phyloP scores from a whole-genome alignment of 2,329 filamentous ascomycete genomes.

The Fusarium lateritium region DNA sequence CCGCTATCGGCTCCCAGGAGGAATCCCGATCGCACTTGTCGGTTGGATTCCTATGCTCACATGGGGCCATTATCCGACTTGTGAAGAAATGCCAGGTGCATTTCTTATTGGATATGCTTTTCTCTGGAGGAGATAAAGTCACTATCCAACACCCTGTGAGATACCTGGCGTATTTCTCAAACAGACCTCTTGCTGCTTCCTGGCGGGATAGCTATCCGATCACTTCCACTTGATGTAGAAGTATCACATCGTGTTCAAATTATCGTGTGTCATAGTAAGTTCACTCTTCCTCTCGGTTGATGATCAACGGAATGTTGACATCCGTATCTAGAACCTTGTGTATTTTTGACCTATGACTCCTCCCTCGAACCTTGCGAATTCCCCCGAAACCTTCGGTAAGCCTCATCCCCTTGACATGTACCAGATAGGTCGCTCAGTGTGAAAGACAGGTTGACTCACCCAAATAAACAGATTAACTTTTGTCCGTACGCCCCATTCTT shows the following conservation, averaged over 20 bases:
- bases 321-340: neutral
- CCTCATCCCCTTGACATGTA: neutral
- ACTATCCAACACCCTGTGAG: neutral
- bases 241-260: constrained; percentile 5
- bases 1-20: too few relatives aligned
- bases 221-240: neutral
- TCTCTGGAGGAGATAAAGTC: neutral
- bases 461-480: too few relatives aligned
- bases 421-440: neutral
- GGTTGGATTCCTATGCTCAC: too few relatives aligned
- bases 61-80: too few relatives aligned
- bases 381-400: neutral
- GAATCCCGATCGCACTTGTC: too few relatives aligned
- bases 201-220: neutral
- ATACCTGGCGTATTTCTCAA: neutral
- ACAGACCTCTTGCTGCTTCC: neutral
- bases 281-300: too few relatives aligned
- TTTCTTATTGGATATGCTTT: neutral
- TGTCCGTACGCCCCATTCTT: too few relatives aligned
- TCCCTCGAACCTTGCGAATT: neutral
- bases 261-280: neutral
- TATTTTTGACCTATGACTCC: neutral
- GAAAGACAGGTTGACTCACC: constrained; percentile 2
- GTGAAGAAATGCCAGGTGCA: neutral
- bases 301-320: neutral